Percentiles rank a stretch among this genome's conserved stretches.
phyloP scores from a whole-genome alignment of 306 rosid species.

The Hippophae tibetana region DNA sequence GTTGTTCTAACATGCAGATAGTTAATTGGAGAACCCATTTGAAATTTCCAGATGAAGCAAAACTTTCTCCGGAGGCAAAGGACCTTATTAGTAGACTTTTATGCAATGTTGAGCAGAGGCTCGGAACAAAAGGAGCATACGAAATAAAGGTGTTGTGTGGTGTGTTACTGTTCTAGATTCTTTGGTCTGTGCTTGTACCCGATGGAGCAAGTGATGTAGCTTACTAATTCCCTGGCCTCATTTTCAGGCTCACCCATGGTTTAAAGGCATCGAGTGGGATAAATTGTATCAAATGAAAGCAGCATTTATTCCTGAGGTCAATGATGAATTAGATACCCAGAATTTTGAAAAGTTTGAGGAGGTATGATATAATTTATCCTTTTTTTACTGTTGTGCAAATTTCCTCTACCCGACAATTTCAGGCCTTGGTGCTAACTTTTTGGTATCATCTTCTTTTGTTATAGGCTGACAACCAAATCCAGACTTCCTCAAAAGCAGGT shows the following conservation, averaged over 20 bases:
- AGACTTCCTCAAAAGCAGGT: slow-evolving; percentile 73
- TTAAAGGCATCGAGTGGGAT: slow-evolving; percentile 88
- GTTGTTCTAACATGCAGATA: slow-evolving; percentile 51
- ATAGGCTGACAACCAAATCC: slow-evolving; percentile 67
- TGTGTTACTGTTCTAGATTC: slow-evolving; percentile 47
- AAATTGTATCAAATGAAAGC: slow-evolving; percentile 85
- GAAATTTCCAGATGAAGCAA: slow-evolving; percentile 98
- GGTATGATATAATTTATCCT: slow-evolving; percentile 32
- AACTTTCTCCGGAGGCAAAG: slow-evolving; percentile 81
- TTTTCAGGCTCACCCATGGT: slow-evolving; percentile 90
- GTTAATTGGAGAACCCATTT: slow-evolving; percentile 94
- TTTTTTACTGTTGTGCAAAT: not conserved
- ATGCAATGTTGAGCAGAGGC: slow-evolving; percentile 92
- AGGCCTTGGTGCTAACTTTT: slow-evolving; percentile 19
- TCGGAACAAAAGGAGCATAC: slow-evolving; percentile 94
- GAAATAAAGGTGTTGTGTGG: slow-evolving; percentile 94
- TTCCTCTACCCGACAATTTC: slow-evolving; percentile 7
- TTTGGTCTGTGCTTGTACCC: slow-evolving; percentile 18
- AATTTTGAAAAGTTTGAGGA: slow-evolving; percentile 98
- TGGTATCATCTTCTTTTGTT: slow-evolving; percentile 14
- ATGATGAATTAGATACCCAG: slow-evolving; percentile 93
- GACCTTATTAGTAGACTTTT: slow-evolving; percentile 79
- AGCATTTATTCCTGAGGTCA: slow-evolving; percentile 98
- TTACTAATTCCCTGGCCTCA: slow-evolving; percentile 21
- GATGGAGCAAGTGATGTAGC: slow-evolving; percentile 20